phyloP scores from a whole-genome alignment of 2,329 filamentous ascomycete species.

The Clonostachys byssicola region DNA sequence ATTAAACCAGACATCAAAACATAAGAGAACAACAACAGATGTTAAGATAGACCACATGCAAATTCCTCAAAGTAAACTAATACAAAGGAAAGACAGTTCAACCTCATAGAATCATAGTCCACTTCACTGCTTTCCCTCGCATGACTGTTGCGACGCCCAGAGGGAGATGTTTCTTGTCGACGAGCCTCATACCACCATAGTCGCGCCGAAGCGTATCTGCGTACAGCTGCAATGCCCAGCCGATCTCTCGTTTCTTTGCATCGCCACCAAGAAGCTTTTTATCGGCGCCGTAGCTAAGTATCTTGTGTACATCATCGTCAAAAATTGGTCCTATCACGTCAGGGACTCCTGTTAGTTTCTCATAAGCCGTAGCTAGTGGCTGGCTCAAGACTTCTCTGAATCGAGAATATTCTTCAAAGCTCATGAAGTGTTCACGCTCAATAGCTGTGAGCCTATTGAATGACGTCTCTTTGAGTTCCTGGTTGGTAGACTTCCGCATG shows the following conservation, averaged over 20 bases:
- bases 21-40: too few relatives aligned
- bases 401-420: not conserved
- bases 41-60: too few relatives aligned
- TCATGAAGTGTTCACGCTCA: not conserved
- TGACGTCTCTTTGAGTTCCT: not conserved
- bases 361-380: not conserved
- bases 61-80: too few relatives aligned
- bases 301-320: not conserved
- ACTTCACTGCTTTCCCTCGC: not conserved
- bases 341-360: not conserved
- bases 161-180: not conserved
- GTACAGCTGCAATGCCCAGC: not conserved
- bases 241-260: not conserved
- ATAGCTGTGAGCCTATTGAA: not conserved
- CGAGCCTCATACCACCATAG: not conserved
- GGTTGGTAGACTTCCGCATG: not conserved
- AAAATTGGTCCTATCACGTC: not conserved
- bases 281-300: not conserved
- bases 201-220: not conserved
- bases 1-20: too few relatives aligned
- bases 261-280: not conserved
- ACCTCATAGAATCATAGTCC: not conserved
- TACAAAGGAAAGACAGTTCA: too few relatives aligned
- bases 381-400: not conserved
- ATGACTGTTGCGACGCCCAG: not conserved